Evolutionary conservation across 177 flowering plant genomes (phyloP), one percentile per base, ranked within the genome.

Genomic region (Vitis hybrid): DNA sequence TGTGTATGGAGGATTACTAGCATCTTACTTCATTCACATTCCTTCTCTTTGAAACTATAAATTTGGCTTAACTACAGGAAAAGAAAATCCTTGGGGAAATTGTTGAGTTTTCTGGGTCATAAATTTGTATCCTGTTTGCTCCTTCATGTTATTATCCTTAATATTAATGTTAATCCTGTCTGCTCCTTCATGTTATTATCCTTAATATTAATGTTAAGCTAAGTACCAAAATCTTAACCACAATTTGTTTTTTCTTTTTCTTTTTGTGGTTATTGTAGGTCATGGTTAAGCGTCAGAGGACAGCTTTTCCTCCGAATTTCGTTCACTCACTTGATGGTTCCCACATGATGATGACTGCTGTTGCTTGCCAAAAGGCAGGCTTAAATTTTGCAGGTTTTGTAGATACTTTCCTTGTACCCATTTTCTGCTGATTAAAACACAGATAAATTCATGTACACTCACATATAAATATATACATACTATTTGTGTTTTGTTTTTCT

Each of bases 341-440:
- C 15, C 99, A 95, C 76, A 93, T 95, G 99, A 95, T 95, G 99
- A 93, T 95, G 99, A 95, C 99, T 64, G 98, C 99, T n/a, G 76
- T 93, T 66, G 98, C 99, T 61, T 93, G 99, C 88, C 91, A 82
- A 74, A 83, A 72, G 66, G 98, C 93, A 55, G 97, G 96, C 76
- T 77, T 95, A 67, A 85, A 78, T 68, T 95, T 95, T 84, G 99
- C 96, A 86, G 97, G 97, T 88, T 76, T 46, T 41, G 46, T 41
- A 41, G 46, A 41, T 41, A 8, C 46, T 41, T 67, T 46, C 11
- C 2, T 48, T 1, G 2, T 67, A 54, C 53, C 48, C 17, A 12
- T 15, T 49, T 9, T 56, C 2, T 27, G 1, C 9, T 11, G 11
- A 30, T 20, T 49, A 9, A 17, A 12, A 68, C 27, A 14, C 4